Evolutionary conservation across 139 green algal genomes (phyloP).

Genomic region (Coccomyxa sp.): DNA sequence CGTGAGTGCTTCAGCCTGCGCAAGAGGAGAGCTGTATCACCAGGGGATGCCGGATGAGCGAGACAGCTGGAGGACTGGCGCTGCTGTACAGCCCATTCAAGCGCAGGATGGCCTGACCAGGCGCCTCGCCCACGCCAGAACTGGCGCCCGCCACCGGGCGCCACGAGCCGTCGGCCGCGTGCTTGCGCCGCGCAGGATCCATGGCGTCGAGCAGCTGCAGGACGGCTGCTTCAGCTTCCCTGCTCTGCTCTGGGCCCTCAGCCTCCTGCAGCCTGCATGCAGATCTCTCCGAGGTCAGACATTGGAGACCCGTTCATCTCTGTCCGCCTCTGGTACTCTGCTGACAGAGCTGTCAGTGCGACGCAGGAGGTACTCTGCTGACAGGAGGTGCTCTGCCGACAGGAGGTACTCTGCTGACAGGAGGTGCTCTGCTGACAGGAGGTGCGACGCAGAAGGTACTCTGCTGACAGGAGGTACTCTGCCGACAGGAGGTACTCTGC

Average conservation of each 20-base stretch:
- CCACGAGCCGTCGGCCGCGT: slow-evolving; percentile 2
- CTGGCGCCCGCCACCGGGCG: slow-evolving; percentile 15
- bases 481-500: too few relatives aligned
- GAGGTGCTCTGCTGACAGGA: too few relatives aligned
- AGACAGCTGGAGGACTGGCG: slow-evolving; percentile 12
- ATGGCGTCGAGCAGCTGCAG: background rate
- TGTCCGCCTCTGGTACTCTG: too few relatives aligned
- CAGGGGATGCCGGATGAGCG: slow-evolving; percentile 30
- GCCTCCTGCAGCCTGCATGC: background rate
- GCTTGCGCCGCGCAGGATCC: background rate
- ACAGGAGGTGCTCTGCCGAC: too few relatives aligned
- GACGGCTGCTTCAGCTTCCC: background rate
- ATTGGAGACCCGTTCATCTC: background rate
- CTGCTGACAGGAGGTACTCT: too few relatives aligned
- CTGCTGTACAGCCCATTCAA: slow-evolving; percentile 30
- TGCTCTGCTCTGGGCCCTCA: too few relatives aligned
- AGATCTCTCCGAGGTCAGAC: background rate
- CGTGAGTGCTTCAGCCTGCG: background rate
- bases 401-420: too few relatives aligned
- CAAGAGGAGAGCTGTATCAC: background rate
- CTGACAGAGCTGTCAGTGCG: too few relatives aligned
- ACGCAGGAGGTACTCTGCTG: too few relatives aligned
- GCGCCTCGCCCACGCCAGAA: background rate
- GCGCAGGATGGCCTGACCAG: slow-evolving; percentile 13
- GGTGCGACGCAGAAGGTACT: too few relatives aligned